Evolutionary conservation across 257 asterid species (phyloP), one percentile per base, ranked within the genome.

Genomic region (Paraleonurus japonicus): DNA sequence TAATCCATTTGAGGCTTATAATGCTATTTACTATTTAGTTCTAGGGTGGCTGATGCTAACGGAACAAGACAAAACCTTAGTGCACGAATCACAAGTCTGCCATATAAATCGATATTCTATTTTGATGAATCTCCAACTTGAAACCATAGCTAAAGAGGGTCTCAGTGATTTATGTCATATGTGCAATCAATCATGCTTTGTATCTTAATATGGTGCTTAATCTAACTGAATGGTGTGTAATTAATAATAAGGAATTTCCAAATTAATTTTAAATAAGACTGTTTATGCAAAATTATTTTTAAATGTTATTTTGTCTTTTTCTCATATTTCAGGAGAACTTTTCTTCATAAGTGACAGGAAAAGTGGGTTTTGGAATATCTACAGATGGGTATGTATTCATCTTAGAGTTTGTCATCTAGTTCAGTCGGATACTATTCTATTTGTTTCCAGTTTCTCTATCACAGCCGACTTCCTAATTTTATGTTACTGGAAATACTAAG

Each of bases 361-460:
- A 51, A 83, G 79, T 80, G 99, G 99, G 69, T 94, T 91, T 75
- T 94, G 99, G 99, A 94, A 94, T 82, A 86, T 94, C 86, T 80
- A 86, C 87, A 86, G 71, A 91, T 94, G 99, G 99, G 99, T 91
- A 83, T 74, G 74, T 61, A 51, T 61, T 73, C 75, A 45, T 77
- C 51, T 58, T 74, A 51, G 64, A 22, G 8, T 65, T 59, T 64
- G 47, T 75, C 53, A 47, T 70, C 41, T 22, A 57, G 33, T 72
- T 60, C 27, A 30, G 57, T 67, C 16, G 50, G 41, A 48, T 19
- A 66, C 71, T 17, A 0, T 70, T 60, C 51, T 3, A 51, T 64
- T 17, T 32, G 47, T 76, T 67, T 76, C 65, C 61, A 55, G 27
- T 55, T 24, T 27, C 54, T 65, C 51, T 24, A 54, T 39, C 73